phyloP scores from a whole-genome alignment of 1,284 basidiomycete species.

The Boletus chippewaensis region DNA sequence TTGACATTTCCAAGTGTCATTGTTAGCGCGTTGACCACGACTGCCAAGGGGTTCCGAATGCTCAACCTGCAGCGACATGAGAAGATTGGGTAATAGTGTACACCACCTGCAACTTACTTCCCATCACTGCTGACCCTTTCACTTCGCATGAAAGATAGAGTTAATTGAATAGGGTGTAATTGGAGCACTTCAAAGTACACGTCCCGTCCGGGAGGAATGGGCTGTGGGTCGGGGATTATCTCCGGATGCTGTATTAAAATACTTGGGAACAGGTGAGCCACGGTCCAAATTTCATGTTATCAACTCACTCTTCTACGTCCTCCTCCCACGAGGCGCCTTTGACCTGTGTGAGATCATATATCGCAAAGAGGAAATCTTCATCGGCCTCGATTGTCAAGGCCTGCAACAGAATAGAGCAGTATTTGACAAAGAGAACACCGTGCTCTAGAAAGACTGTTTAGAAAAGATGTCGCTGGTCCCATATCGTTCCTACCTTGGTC shows the following conservation, averaged over 20 bases:
- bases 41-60: constrained; percentile 88
- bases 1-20: constrained; percentile 99
- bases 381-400: constrained; percentile 94
- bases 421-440: constrained; percentile 95
- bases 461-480: not conserved
- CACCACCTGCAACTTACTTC: constrained; percentile 52
- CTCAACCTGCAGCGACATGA: constrained; percentile 48
- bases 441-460: constrained; percentile 54
- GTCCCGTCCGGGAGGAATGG: constrained; percentile 61
- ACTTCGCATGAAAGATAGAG: constrained; percentile 95
- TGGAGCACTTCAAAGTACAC: constrained; percentile 98
- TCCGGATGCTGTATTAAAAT: constrained; percentile 72
- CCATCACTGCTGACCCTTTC: constrained; percentile 91
- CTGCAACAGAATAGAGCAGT: constrained; percentile 91
- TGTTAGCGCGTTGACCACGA: constrained; percentile 89
- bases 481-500: constrained; percentile 66
- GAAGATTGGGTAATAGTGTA: constrained; percentile 1
- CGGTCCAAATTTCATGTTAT: not conserved
- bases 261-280: constrained; percentile 38
- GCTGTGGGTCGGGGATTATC: constrained; percentile 75
- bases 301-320: constrained; percentile 63
- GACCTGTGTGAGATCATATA: constrained; percentile 90
- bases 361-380: constrained; percentile 91
- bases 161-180: constrained; percentile 89
- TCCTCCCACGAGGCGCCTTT: constrained; percentile 87